These are phyloP conservation scores for Theobroma grandiflorum DNA, from an alignment of 441 rosid species.

Conservation along the genomic window DNA sequence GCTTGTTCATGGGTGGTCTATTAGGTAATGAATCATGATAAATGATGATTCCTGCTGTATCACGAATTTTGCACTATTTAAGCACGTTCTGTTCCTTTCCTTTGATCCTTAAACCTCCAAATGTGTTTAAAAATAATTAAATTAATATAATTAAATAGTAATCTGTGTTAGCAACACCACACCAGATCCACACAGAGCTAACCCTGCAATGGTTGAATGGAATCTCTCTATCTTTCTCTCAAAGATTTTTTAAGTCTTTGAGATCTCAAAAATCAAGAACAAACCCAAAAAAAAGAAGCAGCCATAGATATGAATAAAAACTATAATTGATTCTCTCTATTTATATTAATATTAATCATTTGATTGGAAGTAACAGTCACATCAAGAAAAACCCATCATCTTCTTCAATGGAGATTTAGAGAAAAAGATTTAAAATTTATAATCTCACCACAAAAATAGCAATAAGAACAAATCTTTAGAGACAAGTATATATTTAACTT, in stretches of 20 bases:
- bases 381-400: constrained; percentile 39
- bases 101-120: too few relatives aligned
- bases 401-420: constrained; percentile 27
- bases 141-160: constrained; percentile 29
- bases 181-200: constrained; percentile 52
- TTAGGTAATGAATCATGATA: too few relatives aligned
- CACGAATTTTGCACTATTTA: too few relatives aligned
- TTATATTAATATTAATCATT: constrained; percentile 27
- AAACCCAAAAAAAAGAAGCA: background rate
- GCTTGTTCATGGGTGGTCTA: too few relatives aligned
- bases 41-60: too few relatives aligned
- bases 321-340: constrained; percentile 23
- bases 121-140: too few relatives aligned
- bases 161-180: constrained; percentile 41
- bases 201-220: constrained; percentile 52
- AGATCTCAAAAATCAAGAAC: constrained; percentile 42
- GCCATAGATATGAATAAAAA: constrained; percentile 20
- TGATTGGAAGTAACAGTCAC: constrained; percentile 36
- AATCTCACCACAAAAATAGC: constrained; percentile 10
- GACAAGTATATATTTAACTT: constrained; percentile 39
- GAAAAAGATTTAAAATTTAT: constrained; percentile 7
- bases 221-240: constrained; percentile 43
- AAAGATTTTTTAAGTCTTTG: constrained; percentile 6
- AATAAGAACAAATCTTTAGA: constrained; percentile 33
- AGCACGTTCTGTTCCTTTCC: too few relatives aligned